Conservation (phyloP, 2,329 filamentous ascomycete species). For the Xylaria sp. region DNA sequence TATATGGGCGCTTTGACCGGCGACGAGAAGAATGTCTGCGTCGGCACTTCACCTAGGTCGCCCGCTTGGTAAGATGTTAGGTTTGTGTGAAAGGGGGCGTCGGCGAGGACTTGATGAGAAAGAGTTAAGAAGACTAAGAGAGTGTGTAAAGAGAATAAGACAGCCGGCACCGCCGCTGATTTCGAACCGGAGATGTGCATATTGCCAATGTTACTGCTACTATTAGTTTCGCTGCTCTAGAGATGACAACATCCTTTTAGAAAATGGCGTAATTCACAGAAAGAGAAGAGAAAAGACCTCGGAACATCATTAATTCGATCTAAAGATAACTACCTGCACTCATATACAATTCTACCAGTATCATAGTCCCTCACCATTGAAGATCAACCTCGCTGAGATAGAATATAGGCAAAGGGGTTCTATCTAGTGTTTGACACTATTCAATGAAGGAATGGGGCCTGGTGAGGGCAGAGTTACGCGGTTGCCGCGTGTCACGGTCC, state of each 20-base stretch:
- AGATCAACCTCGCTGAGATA: not conserved
- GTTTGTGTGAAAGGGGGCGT: slow-evolving; percentile 21
- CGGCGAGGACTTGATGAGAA: slow-evolving; percentile 15
- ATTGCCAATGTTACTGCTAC: not conserved
- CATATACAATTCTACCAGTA: not conserved
- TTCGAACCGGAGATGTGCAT: not conserved
- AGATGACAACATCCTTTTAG: slow-evolving; percentile 3
- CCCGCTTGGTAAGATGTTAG: slow-evolving; percentile 29
- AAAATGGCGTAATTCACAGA: not conserved
- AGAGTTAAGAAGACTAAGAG: not conserved
- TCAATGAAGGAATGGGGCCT: not conserved
- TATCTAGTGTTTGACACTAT: not conserved
- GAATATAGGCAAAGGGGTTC: not conserved
- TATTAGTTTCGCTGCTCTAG: not conserved
- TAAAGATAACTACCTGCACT: not conserved
- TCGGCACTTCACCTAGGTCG: slow-evolving; percentile 20
- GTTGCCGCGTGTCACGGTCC: slow-evolving; percentile 24
- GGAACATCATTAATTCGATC: not conserved
- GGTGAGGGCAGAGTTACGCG: slow-evolving; percentile 11
- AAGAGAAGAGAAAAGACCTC: not conserved
- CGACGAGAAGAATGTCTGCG: slow-evolving; percentile 34
- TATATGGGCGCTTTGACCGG: slow-evolving; percentile 27
- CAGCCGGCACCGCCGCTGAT: not conserved
- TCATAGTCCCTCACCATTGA: not conserved
- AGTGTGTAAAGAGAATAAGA: not conserved